phyloP scores from a whole-genome alignment of 257 asterid species.

The Datura wrightii region DNA sequence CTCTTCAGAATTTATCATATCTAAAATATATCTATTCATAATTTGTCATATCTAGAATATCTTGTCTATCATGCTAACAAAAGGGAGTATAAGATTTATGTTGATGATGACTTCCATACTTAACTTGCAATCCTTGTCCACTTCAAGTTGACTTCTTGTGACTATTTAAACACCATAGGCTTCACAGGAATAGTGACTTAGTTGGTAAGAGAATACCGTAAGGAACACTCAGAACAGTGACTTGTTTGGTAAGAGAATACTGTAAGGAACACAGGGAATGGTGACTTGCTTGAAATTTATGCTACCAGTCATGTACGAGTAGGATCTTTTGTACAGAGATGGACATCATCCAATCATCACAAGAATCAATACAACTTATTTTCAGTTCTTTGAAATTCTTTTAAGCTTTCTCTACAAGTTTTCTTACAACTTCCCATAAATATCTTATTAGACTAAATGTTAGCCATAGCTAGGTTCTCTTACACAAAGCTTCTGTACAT shows the following conservation, averaged over 20 bases:
- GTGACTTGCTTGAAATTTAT: neutral
- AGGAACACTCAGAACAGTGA: too few relatives aligned
- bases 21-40: too few relatives aligned
- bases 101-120: neutral
- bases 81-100: too few relatives aligned
- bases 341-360: constrained; percentile 20
- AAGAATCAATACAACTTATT: neutral
- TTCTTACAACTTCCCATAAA: neutral
- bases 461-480: neutral
- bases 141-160: neutral
- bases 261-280: neutral
- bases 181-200: neutral
- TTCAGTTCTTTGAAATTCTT: neutral
- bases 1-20: too few relatives aligned
- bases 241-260: too few relatives aligned
- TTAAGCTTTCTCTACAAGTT: neutral
- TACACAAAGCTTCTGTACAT: neutral
- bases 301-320: neutral
- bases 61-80: too few relatives aligned
- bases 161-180: neutral
- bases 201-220: neutral
- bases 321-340: constrained; percentile 1
- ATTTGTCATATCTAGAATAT: too few relatives aligned
- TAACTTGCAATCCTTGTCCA: neutral
- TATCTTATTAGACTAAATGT: neutral